These are phyloP conservation scores for Sclerotinia minor DNA, from an alignment of 2,329 filamentous ascomycete genomes.

Conservation along the genomic window DNA sequence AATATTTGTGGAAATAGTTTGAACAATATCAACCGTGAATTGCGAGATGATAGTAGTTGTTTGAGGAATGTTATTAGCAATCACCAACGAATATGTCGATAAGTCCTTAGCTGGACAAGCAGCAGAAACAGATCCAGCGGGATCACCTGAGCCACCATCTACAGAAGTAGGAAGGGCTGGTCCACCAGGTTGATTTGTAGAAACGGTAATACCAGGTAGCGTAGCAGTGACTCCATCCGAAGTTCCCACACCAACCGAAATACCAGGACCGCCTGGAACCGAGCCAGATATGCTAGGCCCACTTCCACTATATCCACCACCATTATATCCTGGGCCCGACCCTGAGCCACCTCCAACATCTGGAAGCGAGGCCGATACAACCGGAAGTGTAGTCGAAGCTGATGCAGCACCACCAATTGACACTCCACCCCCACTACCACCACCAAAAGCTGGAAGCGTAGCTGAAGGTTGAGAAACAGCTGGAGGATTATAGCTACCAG, in stretches of 20 bases:
- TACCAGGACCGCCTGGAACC: background rate
- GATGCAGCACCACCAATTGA: conserved; percentile 9
- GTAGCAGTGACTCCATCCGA: conserved; percentile 9
- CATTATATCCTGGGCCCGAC: background rate
- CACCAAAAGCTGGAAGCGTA: background rate
- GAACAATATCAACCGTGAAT: conserved; percentile 4
- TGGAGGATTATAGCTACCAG: background rate
- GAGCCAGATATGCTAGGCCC: conserved; percentile 5
- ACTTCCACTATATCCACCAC: background rate
- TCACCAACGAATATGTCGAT: conserved; percentile 10
- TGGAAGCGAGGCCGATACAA: conserved; percentile 4
- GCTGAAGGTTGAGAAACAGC: conserved; percentile 4
- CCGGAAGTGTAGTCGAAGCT: conserved; percentile 8
- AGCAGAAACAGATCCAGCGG: background rate
- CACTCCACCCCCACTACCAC: background rate
- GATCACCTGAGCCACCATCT: background rate
- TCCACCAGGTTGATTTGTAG: conserved; percentile 12
- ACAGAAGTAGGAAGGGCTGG: background rate
- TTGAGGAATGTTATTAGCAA: background rate
- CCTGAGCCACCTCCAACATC: conserved; percentile 1
- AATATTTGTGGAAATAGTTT: conserved; percentile 6
- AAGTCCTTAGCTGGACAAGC: background rate
- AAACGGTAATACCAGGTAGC: background rate
- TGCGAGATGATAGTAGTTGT: background rate
- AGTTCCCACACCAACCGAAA: conserved; percentile 15